Base-by-base conservation (phyloP, 2,329 filamentous ascomycete genomes). In the Knoxdaviesia capensis region DNA sequence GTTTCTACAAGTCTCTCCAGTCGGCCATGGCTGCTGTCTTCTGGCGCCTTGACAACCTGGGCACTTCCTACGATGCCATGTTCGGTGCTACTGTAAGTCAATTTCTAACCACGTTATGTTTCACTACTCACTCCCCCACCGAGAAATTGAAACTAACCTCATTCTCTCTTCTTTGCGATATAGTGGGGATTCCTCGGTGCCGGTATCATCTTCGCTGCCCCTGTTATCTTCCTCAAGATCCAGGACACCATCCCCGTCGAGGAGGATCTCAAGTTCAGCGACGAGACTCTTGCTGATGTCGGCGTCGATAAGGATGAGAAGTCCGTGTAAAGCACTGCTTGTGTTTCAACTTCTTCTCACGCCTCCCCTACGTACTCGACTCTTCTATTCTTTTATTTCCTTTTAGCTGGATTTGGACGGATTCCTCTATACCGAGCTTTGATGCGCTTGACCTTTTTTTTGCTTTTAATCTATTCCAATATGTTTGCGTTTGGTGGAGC, bases 1-100 rank as follows among this genome's bases (percentile, higher is more conserved):
- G 83, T 47, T 87, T 82, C 65, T 90, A 90, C 71, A 90, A 90
- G 48, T 54, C 62, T 41, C 81, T 93, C 48, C 85, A 93, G 59
- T 88, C 82, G n/a, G 83, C 82, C 11, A 85, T 84, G 51, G 77
- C 78, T 3, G 85, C 81, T 45, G 71, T 87, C 51, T 80, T 74
- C 52, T 82, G 74, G 75, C 70, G 74, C 30, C 57, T 90, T 42
- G 82, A 90, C 53, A 67, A 66, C 30, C 44, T 68, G 33, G 61
- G 71, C 36, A 68, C 70, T 32, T 62, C 77, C 0, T 92, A 72
- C 60, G 75, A 80, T 64, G 70, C 67, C 49, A 72, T 86, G 51
- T 88, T 92, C 51, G 80, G 61, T 41, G 61, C 59, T 43, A 72
- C 68, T 35, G 47, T 48, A 45, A 43, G 47, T 44, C 59, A 20